phyloP scores from a whole-genome alignment of 2,329 filamentous ascomycete species.

The Orbilia brochopaga region DNA sequence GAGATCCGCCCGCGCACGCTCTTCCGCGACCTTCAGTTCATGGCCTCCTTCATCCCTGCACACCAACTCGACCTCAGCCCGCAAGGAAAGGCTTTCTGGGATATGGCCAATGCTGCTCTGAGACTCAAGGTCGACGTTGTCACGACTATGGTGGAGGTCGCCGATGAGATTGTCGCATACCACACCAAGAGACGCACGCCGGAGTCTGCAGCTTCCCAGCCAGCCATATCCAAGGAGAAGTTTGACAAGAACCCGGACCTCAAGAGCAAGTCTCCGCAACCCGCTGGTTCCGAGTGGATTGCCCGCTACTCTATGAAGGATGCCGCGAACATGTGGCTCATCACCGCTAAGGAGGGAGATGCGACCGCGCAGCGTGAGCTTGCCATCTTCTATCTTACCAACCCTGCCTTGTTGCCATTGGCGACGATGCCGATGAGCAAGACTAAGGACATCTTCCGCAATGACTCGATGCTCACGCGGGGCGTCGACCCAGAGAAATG shows the following conservation, averaged over 20 bases:
- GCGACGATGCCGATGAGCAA: constrained; percentile 83
- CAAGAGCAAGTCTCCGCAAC: constrained; percentile 52
- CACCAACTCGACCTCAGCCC: constrained; percentile 68
- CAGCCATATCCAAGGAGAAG: constrained; percentile 51
- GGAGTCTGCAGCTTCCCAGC: constrained; percentile 51
- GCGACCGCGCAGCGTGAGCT: constrained; percentile 89
- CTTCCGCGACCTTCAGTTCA: constrained; percentile 80
- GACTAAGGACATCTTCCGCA: constrained; percentile 87
- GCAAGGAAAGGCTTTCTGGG: constrained; percentile 79
- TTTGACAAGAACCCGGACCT: constrained; percentile 55
- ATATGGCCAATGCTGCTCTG: constrained; percentile 85
- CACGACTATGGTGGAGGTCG: constrained; percentile 78
- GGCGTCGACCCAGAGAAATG: constrained; percentile 68
- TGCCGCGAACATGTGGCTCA: constrained; percentile 86
- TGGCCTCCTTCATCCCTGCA: constrained; percentile 70
- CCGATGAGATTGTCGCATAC: constrained; percentile 71
- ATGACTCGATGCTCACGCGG: constrained; percentile 73
- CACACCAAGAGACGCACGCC: constrained; percentile 69
- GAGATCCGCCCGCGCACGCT: constrained; percentile 77
- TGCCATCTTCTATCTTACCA: constrained; percentile 88
- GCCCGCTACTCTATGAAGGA: constrained; percentile 72
- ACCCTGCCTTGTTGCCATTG: constrained; percentile 80
- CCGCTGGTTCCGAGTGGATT: constrained; percentile 53
- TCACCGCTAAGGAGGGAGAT: constrained; percentile 90
- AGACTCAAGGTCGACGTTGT: constrained; percentile 86